A percentile compares a stretch with the other conserved stretches of the same genome.
phyloP scores from a whole-genome alignment of 208 protist genomes.

The Kentomonas sorsogonicus region DNA sequence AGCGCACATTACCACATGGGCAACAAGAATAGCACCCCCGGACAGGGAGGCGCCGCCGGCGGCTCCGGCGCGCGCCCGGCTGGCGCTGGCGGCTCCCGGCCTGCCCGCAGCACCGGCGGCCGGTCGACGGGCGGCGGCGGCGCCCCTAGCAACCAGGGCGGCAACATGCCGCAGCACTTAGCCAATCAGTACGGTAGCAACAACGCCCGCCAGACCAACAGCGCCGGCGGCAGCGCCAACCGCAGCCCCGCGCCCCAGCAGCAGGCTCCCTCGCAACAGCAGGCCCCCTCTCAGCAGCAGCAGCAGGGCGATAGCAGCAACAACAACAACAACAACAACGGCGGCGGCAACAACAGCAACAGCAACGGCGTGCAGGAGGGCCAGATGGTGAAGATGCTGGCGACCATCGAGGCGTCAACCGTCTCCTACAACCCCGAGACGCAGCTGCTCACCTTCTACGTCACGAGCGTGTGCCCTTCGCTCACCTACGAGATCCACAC shows the following conservation, averaged over 20 bases:
- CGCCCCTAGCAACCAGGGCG: background rate
- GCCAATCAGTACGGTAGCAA: conserved; percentile 11
- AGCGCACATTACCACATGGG: too few relatives aligned
- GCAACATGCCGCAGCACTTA: conserved; percentile 8
- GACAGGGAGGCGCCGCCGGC: background rate
- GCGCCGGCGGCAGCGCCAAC: conserved; percentile 12
- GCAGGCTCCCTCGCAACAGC: background rate
- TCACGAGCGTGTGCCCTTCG: conserved; percentile 61
- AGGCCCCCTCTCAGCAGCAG: conserved; percentile 9
- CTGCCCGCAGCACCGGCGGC: conserved; percentile 14
- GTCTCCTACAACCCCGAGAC: conserved; percentile 62
- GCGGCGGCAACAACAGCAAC: conserved; percentile 24
- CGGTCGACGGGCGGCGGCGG: conserved; percentile 23
- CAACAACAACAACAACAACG: conserved; percentile 19
- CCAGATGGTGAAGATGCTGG: conserved; percentile 89
- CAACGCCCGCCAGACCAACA: conserved; percentile 14
- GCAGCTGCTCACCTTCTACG: conserved; percentile 70
- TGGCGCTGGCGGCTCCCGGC: background rate
- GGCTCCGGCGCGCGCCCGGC: background rate
- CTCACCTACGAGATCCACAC: conserved; percentile 89
- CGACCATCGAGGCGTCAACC: conserved; percentile 80
- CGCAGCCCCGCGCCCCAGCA: conserved; percentile 4
- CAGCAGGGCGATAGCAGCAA: conserved; percentile 17
- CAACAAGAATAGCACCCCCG: conserved; percentile 19
- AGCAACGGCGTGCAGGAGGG: conserved; percentile 79